phyloP scores from a whole-genome alignment of 2,329 filamentous ascomycete species.

The Delphinella strobiligena region DNA sequence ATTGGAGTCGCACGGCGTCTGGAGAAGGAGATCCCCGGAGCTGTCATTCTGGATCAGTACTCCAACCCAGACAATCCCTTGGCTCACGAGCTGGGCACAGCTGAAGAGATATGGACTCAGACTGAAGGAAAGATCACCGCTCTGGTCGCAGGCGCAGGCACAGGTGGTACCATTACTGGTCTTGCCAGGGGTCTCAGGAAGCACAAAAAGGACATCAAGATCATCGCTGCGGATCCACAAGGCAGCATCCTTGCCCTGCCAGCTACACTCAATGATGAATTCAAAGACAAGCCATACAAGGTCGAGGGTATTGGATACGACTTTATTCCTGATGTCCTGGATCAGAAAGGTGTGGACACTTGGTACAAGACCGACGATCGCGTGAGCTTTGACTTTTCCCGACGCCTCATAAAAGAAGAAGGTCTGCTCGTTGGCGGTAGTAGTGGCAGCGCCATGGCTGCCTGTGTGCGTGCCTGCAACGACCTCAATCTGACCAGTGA shows the following conservation, averaged over 20 bases:
- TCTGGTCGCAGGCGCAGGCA: conserved; percentile 84
- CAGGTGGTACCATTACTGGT: conserved; percentile 89
- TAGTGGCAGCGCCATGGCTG: conserved; percentile 83
- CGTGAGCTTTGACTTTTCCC: conserved; percentile 82
- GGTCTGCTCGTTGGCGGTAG: conserved; percentile 87
- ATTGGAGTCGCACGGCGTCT: conserved; percentile 86
- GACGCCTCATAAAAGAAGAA: conserved; percentile 84
- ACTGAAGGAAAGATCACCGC: conserved; percentile 68
- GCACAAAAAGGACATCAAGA: conserved; percentile 73
- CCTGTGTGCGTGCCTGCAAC: conserved; percentile 62
- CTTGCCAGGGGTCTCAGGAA: conserved; percentile 75
- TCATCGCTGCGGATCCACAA: conserved; percentile 84
- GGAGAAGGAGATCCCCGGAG: conserved; percentile 91
- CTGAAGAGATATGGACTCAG: conserved; percentile 92
- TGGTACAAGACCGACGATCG: conserved; percentile 98
- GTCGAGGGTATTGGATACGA: conserved; percentile 98
- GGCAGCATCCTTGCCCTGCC: conserved; percentile 86
- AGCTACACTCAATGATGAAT: conserved; percentile 63
- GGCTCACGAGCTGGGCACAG: conserved; percentile 88
- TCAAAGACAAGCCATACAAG: conserved; percentile 80
- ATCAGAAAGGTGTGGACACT: conserved; percentile 67
- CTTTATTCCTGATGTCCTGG: conserved; percentile 89
- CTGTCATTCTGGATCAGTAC: conserved; percentile 96
- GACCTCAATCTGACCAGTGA: conserved; percentile 68
- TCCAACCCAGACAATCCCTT: conserved; percentile 81